Evolutionary conservation across 805 yeast species (phyloP).

Genomic region (Pichia kluyveri): DNA sequence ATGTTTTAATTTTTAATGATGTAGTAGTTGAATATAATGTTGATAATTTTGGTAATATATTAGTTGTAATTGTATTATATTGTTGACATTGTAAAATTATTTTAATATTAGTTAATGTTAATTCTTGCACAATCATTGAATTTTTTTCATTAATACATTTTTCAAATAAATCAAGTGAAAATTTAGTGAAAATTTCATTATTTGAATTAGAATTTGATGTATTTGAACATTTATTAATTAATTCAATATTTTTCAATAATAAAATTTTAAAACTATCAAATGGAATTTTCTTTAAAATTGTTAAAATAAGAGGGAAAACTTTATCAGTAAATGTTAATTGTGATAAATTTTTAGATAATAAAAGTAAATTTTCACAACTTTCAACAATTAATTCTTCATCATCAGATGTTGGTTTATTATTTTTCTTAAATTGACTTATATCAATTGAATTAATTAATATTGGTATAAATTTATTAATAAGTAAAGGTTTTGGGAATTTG

Average conservation of each 20-base stretch:
- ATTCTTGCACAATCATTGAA: constrained; percentile 24
- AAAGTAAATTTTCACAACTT: constrained; percentile 47
- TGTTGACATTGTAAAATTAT: constrained; percentile 26
- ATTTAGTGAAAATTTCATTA: constrained; percentile 21
- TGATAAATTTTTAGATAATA: constrained; percentile 59
- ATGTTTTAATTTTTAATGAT: constrained; percentile 66
- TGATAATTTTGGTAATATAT: constrained; percentile 65
- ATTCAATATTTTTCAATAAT: constrained; percentile 21
- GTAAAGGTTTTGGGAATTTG: constrained; percentile 49
- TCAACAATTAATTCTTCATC: constrained; percentile 33
- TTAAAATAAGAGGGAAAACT: constrained; percentile 40
- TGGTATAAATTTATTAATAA: constrained; percentile 67
- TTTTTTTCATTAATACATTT: constrained; percentile 15
- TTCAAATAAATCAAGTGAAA: constrained; percentile 26
- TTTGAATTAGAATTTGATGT: constrained; percentile 15
- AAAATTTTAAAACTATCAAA: constrained; percentile 24
- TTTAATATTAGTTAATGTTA: constrained; percentile 21
- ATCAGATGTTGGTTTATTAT: constrained; percentile 9
- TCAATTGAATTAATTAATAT: constrained; percentile 44
- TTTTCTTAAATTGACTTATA: constrained; percentile 9
- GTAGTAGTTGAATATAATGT: constrained; percentile 77
- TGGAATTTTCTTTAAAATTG: constrained; percentile 16
- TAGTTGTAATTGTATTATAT: constrained; percentile 56
- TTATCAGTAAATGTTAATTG: constrained; percentile 70
- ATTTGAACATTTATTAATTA: constrained; percentile 21